These are phyloP conservation scores for Diaporthe vexans DNA, from an alignment of 2,329 filamentous ascomycete genomes.

Conservation along the genomic window DNA sequence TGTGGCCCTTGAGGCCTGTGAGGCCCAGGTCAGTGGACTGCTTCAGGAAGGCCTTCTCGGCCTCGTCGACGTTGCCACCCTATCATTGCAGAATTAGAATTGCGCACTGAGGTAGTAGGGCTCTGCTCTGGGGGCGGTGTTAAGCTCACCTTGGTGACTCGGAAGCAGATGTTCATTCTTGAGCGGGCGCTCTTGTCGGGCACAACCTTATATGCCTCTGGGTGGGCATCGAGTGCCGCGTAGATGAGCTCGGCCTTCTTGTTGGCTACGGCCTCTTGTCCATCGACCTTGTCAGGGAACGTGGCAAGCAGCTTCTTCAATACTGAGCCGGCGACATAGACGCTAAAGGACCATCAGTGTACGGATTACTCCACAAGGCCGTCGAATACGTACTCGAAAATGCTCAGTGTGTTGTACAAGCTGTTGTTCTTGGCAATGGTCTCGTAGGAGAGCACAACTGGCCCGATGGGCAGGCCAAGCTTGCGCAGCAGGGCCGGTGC, in stretches of 20 bases:
- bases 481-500: constrained; percentile 77
- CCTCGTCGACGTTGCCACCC: constrained; percentile 72
- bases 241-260: constrained; percentile 86
- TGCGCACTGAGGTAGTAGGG: background rate
- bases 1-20: constrained; percentile 88
- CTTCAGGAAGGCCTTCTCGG: constrained; percentile 85
- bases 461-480: constrained; percentile 82
- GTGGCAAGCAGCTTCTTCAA: constrained; percentile 79
- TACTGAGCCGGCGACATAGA: constrained; percentile 92
- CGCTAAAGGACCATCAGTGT: constrained; percentile 60
- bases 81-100: constrained; percentile 36
- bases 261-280: constrained; percentile 80
- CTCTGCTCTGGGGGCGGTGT: background rate
- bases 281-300: constrained; percentile 78
- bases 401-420: constrained; percentile 94
- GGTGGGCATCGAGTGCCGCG: constrained; percentile 78
- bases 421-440: constrained; percentile 93
- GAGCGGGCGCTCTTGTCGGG: constrained; percentile 83
- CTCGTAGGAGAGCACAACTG: constrained; percentile 85
- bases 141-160: constrained; percentile 67
- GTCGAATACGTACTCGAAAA: constrained; percentile 76
- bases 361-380: too few species aligned
- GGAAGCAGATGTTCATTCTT: constrained; percentile 96
- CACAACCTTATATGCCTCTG: constrained; percentile 81
- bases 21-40: constrained; percentile 78